phyloP scores from a whole-genome alignment of 192 early-diverging fungal species.

The Rhizophagus prolifer region DNA sequence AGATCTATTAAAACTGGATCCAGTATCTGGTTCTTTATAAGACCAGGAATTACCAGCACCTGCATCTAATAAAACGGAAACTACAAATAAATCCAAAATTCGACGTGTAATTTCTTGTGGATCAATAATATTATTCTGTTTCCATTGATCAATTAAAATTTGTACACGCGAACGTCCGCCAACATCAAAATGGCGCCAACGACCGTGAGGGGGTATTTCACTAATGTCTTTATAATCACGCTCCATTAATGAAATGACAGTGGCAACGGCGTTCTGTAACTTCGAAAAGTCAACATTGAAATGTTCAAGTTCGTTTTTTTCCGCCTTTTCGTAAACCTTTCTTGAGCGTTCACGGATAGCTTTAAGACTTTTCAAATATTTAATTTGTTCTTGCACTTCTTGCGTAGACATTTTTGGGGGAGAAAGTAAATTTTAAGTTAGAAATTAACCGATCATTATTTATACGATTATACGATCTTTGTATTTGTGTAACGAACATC shows the following conservation, averaged over 20 bases:
- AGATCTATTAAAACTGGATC: constrained; percentile 58
- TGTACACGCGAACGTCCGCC: constrained; percentile 47
- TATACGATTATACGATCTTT: no score
- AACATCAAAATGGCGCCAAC: constrained; percentile 83
- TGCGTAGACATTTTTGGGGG: background rate
- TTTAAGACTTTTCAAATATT: constrained; percentile 63
- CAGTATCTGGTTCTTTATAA: constrained; percentile 56
- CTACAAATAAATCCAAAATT: constrained; percentile 81
- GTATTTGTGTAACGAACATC: no score
- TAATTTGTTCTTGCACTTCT: constrained; percentile 31
- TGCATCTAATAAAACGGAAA: constrained; percentile 90
- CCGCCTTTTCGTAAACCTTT: constrained; percentile 58
- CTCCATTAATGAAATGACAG: constrained; percentile 63
- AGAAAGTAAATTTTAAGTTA: no score
- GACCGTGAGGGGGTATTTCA: constrained; percentile 82
- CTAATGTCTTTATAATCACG: constrained; percentile 66
- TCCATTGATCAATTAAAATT: constrained; percentile 50
- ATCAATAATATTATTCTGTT: constrained; percentile 36
- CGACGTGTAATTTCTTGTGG: constrained; percentile 62
- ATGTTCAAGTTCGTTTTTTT: constrained; percentile 58
- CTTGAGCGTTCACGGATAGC: constrained; percentile 75
- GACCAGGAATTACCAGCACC: constrained; percentile 85
- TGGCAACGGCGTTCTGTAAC: constrained; percentile 65
- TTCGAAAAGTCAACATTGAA: constrained; percentile 71
- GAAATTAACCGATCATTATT: no score